These are phyloP conservation scores for Zopfochytrium polystomum DNA, from an alignment of 371 early-diverging fungal genomes.

Conservation along the genomic window DNA sequence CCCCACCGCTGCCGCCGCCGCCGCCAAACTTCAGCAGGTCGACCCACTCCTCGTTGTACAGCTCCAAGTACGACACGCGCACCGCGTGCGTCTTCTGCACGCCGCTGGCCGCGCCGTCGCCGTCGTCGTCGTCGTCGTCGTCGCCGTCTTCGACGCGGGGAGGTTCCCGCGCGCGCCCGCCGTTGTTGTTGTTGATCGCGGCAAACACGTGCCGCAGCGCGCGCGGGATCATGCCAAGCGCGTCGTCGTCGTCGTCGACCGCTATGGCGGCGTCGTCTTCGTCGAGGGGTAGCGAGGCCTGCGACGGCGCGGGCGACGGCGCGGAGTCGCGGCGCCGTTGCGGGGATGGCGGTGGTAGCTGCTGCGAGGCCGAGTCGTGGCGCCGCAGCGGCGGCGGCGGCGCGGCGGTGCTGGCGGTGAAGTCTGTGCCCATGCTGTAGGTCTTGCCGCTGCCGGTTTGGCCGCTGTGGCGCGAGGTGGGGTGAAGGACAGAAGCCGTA, in stretches of 20 bases:
- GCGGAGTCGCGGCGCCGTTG: no score
- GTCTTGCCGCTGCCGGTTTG: conserved; percentile 66
- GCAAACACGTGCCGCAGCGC: conserved; percentile 74
- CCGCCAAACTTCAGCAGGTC: conserved; percentile 66
- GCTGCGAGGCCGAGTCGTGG: no score
- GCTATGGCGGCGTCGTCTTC: no score
- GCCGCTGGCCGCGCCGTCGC: neutral
- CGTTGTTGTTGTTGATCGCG: conserved; percentile 10
- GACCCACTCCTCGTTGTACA: conserved; percentile 56
- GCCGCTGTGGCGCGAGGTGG: neutral
- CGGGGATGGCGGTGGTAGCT: no score
- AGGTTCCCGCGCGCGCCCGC: no score
- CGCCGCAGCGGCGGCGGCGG: no score
- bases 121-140: no score
- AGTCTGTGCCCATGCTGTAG: conserved; percentile 74
- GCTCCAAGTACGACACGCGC: conserved; percentile 45
- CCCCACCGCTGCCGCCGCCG: conserved; percentile 66
- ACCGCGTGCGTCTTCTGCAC: conserved; percentile 8
- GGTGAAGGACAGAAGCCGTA: neutral
- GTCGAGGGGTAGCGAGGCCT: no score
- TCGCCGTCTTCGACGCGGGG: no score
- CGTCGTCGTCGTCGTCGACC: neutral
- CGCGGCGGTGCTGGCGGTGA: neutral
- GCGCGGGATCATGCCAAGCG: conserved; percentile 77
- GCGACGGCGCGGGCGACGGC: neutral